Base-by-base conservation (phyloP, 306 rosid species). In the Aeschynomene evenia region DNA sequence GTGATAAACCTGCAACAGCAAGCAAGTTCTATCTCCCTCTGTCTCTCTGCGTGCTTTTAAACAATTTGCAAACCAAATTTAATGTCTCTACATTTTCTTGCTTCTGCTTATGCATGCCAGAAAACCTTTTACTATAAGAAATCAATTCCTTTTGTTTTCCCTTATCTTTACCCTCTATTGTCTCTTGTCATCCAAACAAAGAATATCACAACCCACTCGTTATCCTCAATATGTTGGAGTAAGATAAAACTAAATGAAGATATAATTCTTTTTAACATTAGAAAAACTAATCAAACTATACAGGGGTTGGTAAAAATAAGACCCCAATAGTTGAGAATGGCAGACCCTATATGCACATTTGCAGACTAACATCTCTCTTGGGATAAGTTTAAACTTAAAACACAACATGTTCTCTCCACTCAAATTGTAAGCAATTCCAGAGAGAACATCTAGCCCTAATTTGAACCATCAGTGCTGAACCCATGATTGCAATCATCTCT, bases 251-350 rank as follows among this genome's bases (percentile, higher is more conserved):
- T 54, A 37, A 63, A 55, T 26, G 49, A 50, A 23, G 45, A 76
- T 73, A 76, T 13, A 39, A 75, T 66, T 33, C 63, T 61, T 52
- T n/a, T 63, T 70, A 66, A 74, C 78, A 40, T 59, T 63, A 49
- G 51, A 45, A 60, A 39, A 61, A 56, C 57, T 45, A 26, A 7
- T 57, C 68, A 66, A 63, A 13, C 71, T 23, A 50, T 58, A 40
- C 21, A 48, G 67, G 83, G 85, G 78, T n/a, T 72, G 33, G 26
- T 65, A 49, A 71, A 71, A 56, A 67, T 52, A 64, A 63, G 20
- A 70, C 71, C 87, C 86, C 77, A 18, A 49, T 29, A 40, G 48
- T 24, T 53, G 48, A 80, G 53, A 78, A 69, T 56, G 58, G 43
- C 69, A 72, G 12, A 28, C 49, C 21, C 42, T 54, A 20, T 76